These are phyloP conservation scores for Myxozyma neglecta DNA, from an alignment of 805 yeast genomes.

Conservation along the genomic window DNA sequence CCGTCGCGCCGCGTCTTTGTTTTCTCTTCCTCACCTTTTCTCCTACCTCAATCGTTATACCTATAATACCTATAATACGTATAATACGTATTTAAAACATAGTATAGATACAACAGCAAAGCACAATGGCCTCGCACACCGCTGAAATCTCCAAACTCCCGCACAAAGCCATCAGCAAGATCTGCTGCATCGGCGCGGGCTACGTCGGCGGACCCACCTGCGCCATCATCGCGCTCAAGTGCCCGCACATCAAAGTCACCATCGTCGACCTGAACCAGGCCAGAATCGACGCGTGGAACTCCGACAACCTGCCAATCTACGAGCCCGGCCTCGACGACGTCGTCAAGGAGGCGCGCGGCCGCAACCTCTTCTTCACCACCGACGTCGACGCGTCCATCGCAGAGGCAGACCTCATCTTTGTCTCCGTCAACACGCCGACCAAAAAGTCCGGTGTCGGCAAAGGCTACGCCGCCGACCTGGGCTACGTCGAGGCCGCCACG, in stretches of 20 bases:
- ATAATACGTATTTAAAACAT: too few species aligned
- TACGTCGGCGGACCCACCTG: constrained; percentile 40
- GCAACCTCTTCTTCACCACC: constrained; percentile 38
- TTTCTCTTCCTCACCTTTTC: too few species aligned
- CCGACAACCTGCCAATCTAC: constrained; percentile 37
- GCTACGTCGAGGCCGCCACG: constrained; percentile 38
- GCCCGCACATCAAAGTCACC: constrained; percentile 36
- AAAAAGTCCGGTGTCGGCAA: constrained; percentile 38
- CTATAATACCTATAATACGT: too few species aligned
- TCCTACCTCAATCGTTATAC: too few species aligned
- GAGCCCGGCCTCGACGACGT: constrained; percentile 39
- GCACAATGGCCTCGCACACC: constrained; percentile 12
- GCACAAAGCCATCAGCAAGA: constrained; percentile 32
- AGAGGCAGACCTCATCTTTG: constrained; percentile 39
- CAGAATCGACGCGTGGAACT: constrained; percentile 39
- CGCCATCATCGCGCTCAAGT: constrained; percentile 37
- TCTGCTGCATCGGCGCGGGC: constrained; percentile 41
- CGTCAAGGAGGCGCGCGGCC: constrained; percentile 35
- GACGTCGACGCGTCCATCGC: constrained; percentile 36
- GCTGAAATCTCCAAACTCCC: constrained; percentile 25
- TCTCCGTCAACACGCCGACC: constrained; percentile 40
- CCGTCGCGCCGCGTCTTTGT: too few species aligned
- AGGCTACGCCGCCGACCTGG: constrained; percentile 39
- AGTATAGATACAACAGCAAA: too few species aligned
- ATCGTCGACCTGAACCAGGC: constrained; percentile 37